A percentile compares a stretch with the other conserved stretches of the same genome.
Evolutionary conservation across 2,329 filamentous ascomycete species (phyloP).

Genomic region (Amauroascus niger): DNA sequence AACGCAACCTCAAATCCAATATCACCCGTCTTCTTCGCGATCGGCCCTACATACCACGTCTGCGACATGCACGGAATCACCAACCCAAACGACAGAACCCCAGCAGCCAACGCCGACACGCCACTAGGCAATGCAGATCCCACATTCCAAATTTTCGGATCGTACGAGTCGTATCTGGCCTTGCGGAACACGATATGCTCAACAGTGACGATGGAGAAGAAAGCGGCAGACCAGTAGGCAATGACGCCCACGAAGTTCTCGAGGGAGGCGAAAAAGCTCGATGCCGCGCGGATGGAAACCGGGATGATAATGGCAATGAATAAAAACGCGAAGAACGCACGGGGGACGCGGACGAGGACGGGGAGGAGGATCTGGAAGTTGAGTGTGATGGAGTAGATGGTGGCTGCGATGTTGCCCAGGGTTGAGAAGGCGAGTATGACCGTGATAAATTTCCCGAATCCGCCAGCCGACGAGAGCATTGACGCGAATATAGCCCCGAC

Average conservation of each 20-base stretch:
- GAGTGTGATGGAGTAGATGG: constrained; percentile 56
- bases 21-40: constrained; percentile 49
- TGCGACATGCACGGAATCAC: constrained; percentile 54
- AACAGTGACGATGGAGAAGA: constrained; percentile 49
- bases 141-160: constrained; percentile 55
- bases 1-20: constrained; percentile 46
- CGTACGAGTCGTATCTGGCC: constrained; percentile 40
- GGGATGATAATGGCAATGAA: constrained; percentile 57
- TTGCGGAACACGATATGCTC: constrained; percentile 55
- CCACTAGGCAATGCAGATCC: constrained; percentile 51
- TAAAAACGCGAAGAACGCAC: constrained; percentile 51
- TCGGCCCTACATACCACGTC: constrained; percentile 57
- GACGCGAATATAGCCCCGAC: constrained; percentile 53
- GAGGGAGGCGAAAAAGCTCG: constrained; percentile 46
- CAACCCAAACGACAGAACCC: constrained; percentile 55
- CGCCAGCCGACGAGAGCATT: constrained; percentile 35
- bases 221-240: constrained; percentile 51
- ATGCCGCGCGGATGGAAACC: constrained; percentile 54
- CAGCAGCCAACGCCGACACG: constrained; percentile 51
- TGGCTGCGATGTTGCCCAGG: constrained; percentile 55
- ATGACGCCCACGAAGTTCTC: constrained; percentile 29
- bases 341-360: constrained; percentile 49
- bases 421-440: constrained; percentile 49
- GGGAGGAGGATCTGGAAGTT: constrained; percentile 58
- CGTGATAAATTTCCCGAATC: constrained; percentile 58